phyloP scores from a whole-genome alignment of 2,329 filamentous ascomycete genomes.

The Cercospora sp. region DNA sequence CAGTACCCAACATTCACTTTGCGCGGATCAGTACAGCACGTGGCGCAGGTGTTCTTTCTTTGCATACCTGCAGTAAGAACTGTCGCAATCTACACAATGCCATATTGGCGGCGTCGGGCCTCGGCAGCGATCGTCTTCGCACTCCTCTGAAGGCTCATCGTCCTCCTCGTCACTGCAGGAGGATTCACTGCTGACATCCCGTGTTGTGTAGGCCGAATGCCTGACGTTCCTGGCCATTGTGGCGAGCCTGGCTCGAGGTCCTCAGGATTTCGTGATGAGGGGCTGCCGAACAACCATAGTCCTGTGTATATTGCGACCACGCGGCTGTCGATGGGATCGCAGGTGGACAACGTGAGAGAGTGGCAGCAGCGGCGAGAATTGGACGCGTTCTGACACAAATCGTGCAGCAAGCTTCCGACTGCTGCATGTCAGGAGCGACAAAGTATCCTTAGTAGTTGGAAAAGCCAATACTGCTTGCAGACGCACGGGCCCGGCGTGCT shows the following conservation, averaged over 20 bases:
- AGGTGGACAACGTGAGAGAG: background rate
- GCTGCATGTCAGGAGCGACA: slow-evolving; percentile 8
- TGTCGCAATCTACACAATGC: slow-evolving; percentile 40
- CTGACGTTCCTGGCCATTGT: slow-evolving; percentile 12
- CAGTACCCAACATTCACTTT: slow-evolving; percentile 35
- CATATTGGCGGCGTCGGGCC: slow-evolving; percentile 32
- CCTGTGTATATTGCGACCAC: background rate
- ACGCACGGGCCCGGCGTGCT: slow-evolving; percentile 10
- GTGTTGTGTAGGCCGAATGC: slow-evolving; percentile 4
- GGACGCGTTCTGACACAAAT: slow-evolving; percentile 10
- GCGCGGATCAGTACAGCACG: background rate
- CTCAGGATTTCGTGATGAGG: background rate
- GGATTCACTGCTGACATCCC: slow-evolving; percentile 17
- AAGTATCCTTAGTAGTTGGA: background rate
- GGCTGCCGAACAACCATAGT: slow-evolving; percentile 11
- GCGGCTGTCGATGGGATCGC: background rate
- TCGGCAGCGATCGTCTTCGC: slow-evolving; percentile 37
- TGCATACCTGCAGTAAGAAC: slow-evolving; percentile 37
- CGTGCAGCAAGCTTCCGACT: background rate
- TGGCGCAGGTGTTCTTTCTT: background rate
- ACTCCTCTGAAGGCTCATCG: slow-evolving; percentile 27
- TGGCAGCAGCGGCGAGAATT: background rate
- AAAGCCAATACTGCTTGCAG: slow-evolving; percentile 2
- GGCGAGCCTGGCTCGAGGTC: background rate
- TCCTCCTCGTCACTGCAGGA: slow-evolving; percentile 18